Evolutionary conservation across 108 stramenopile species (phyloP).

Genomic region (Asterionellopsis glacialis): DNA sequence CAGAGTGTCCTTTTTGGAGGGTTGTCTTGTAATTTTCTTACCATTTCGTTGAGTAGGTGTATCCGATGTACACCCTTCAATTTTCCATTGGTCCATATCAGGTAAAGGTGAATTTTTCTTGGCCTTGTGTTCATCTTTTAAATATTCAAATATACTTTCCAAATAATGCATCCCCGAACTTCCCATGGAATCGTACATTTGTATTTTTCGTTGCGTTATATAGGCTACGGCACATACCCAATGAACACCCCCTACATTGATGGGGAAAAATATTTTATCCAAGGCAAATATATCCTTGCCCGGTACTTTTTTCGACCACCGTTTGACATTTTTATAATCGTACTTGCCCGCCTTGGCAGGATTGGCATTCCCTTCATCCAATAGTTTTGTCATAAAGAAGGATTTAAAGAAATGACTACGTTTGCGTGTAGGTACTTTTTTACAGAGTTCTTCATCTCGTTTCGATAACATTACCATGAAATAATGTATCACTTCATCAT

Average conservation of each 20-base stretch:
- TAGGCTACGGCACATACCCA: slow-evolving; percentile 91
- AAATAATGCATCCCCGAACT: slow-evolving; percentile 47
- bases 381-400: slow-evolving; percentile 92
- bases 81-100: slow-evolving; percentile 63
- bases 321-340: slow-evolving; percentile 87
- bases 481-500: slow-evolving; percentile 97
- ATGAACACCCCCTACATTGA: slow-evolving; percentile 85
- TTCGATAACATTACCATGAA: slow-evolving; percentile 80
- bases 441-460: slow-evolving; percentile 74
- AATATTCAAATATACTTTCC: slow-evolving; percentile 60
- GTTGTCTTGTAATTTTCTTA: too few relatives aligned
- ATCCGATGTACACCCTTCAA: slow-evolving; percentile 47
- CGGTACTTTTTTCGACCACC: slow-evolving; percentile 90
- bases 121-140: slow-evolving; percentile 82
- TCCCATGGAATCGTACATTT: slow-evolving; percentile 79
- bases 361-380: slow-evolving; percentile 58
- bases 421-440: slow-evolving; percentile 44
- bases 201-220: slow-evolving; percentile 81
- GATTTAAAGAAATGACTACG: slow-evolving; percentile 92
- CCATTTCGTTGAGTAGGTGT: slow-evolving; percentile 84
- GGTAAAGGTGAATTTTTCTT: slow-evolving; percentile 65
- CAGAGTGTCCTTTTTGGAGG: too few relatives aligned
- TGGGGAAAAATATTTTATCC: slow-evolving; percentile 89
- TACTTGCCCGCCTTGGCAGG: slow-evolving; percentile 54
- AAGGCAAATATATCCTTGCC: slow-evolving; percentile 88